phyloP scores from a whole-genome alignment of 768 basidiomycete genomes.

The Psilocybe cubensis region DNA sequence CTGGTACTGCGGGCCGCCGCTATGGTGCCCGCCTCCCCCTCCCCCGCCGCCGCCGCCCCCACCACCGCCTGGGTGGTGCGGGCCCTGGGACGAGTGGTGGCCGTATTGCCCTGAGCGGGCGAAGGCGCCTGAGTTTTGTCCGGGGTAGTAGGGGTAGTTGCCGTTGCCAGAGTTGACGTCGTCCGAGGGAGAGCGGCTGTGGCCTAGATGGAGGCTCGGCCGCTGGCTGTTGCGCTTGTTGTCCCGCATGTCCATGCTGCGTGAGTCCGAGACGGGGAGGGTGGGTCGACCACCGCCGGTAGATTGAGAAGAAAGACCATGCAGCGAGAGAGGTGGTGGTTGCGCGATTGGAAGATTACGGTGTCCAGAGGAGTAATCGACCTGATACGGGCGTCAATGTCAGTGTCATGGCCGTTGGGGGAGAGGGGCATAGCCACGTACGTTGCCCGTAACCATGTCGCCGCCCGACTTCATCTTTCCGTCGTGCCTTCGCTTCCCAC shows the following conservation, averaged over 20 bases:
- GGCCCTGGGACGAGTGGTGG: conserved; percentile 10
- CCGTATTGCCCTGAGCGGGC: conserved; percentile 10
- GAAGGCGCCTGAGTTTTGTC: conserved; percentile 11
- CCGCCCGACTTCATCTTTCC: conserved; percentile 33
- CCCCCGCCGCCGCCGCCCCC: too few relatives aligned
- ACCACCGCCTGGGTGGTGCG: not conserved
- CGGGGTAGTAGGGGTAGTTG: conserved; percentile 16
- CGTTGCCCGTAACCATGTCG: conserved; percentile 23
- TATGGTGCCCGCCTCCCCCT: conserved; percentile 17
- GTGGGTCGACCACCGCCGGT: conserved; percentile 17
- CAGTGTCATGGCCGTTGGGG: not conserved
- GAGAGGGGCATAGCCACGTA: conserved; percentile 13
- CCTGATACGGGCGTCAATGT: conserved; percentile 7
- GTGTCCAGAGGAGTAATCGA: conserved; percentile 26
- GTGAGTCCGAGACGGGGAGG: conserved; percentile 12
- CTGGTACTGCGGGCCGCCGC: conserved; percentile 24
- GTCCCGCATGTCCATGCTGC: conserved; percentile 12
- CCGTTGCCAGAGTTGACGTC: conserved; percentile 16
- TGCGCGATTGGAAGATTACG: conserved; percentile 32
- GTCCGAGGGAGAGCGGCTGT: conserved; percentile 22
- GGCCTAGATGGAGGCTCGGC: conserved; percentile 12
- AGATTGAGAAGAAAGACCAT: conserved; percentile 24
- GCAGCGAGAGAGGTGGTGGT: conserved; percentile 31
- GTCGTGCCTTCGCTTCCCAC: conserved; percentile 33
- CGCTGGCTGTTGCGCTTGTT: conserved; percentile 9